Evolutionary conservation across 2,329 filamentous ascomycete species (phyloP).

Genomic region (Penicillium digitatum): DNA sequence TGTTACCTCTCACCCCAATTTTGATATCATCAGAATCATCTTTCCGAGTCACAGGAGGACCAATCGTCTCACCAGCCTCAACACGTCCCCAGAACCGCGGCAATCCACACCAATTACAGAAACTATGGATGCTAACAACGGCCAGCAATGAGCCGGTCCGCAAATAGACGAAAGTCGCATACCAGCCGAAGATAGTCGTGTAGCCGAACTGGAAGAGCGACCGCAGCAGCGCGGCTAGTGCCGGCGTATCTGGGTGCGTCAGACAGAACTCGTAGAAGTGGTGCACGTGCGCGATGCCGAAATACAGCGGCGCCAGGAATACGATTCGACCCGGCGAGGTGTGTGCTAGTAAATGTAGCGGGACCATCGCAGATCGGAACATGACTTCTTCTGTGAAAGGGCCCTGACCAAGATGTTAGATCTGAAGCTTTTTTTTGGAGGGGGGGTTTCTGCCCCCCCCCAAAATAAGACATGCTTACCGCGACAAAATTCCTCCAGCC

Average conservation of each 20-base stretch:
- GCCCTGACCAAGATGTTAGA: constrained; percentile 51
- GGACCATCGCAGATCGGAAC: constrained; percentile 82
- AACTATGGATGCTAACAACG: constrained; percentile 72
- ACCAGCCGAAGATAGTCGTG: constrained; percentile 90
- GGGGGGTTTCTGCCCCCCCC: too few species aligned
- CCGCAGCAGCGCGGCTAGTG: constrained; percentile 61
- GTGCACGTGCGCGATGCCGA: constrained; percentile 88
- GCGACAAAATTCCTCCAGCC: constrained; percentile 83
- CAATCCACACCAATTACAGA: constrained; percentile 90
- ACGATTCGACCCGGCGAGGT: constrained; percentile 58
- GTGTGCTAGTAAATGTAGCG: constrained; percentile 71
- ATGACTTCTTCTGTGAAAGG: constrained; percentile 90
- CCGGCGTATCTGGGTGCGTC: constrained; percentile 67
- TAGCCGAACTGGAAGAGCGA: constrained; percentile 82
- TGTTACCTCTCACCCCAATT: constrained; percentile 25
- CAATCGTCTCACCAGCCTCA: constrained; percentile 47
- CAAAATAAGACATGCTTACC: too few species aligned
- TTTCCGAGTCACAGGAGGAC: constrained; percentile 35
- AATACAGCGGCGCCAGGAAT: constrained; percentile 80
- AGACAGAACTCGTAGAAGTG: constrained; percentile 94
- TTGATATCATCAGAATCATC: constrained; percentile 33
- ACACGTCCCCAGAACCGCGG: constrained; percentile 81
- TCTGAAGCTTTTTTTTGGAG: neutral
- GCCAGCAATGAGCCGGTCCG: constrained; percentile 77
- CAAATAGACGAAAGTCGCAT: constrained; percentile 82